Conservation (phyloP, 371 early-diverging fungal genomes). For the Mortierella sp. region DNA sequence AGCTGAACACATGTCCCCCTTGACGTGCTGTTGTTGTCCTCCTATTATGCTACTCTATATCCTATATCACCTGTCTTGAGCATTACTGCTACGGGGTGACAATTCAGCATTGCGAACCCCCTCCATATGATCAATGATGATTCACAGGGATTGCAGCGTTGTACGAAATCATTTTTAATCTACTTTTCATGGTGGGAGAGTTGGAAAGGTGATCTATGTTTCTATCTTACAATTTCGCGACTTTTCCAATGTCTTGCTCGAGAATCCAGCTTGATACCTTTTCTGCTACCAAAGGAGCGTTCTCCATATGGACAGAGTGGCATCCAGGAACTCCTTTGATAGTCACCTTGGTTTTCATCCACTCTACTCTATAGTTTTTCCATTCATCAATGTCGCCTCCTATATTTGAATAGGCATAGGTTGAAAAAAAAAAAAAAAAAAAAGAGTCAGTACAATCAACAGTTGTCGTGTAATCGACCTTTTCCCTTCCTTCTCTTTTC, state of each 20-base stretch:
- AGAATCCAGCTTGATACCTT: slow-evolving; percentile 26
- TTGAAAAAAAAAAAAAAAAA: not conserved
- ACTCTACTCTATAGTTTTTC: not conserved
- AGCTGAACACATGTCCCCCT: not conserved
- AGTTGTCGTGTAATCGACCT: not conserved
- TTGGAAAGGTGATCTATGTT: not conserved
- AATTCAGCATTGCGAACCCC: not conserved
- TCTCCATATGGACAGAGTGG: slow-evolving; percentile 46
- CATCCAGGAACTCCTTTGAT: slow-evolving; percentile 23
- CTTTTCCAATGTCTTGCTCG: slow-evolving; percentile 21
- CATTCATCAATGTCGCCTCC: not conserved
- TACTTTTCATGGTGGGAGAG: no score
- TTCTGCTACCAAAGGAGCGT: slow-evolving; percentile 27
- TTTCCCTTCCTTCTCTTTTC: not conserved
- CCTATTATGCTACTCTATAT: not conserved
- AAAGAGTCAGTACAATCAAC: not conserved
- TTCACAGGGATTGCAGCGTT: not conserved
- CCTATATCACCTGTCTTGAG: slow-evolving; percentile 3
- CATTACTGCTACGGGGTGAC: not conserved
- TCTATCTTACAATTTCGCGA: slow-evolving; percentile 14
- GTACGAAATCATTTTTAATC: not conserved
- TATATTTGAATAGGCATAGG: not conserved
- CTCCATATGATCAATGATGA: not conserved
- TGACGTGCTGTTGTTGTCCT: not conserved
- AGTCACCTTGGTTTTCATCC: slow-evolving; percentile 22